These are phyloP conservation scores for Craspedostauros australis DNA, from an alignment of 108 stramenopile species.

Conservation along the genomic window DNA sequence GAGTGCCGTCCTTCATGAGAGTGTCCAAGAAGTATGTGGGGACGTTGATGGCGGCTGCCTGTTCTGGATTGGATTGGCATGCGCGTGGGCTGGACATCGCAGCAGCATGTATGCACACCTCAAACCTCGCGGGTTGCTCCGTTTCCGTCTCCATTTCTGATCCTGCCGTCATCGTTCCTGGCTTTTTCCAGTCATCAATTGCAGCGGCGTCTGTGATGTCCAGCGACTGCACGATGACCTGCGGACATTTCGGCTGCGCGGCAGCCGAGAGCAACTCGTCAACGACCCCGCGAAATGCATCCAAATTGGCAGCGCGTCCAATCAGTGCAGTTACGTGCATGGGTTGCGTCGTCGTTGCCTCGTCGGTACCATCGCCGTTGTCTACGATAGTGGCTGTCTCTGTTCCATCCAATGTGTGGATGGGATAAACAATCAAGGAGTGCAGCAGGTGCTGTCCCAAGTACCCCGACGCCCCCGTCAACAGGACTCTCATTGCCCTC, in stretches of 20 bases:
- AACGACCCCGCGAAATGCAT: slow-evolving; percentile 12
- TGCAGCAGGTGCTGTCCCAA: slow-evolving; percentile 69
- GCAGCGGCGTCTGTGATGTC: slow-evolving; percentile 21
- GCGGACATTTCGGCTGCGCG: background rate
- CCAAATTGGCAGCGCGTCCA: no score
- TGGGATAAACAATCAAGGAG: slow-evolving; percentile 11
- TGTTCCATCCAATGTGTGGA: slow-evolving; percentile 12
- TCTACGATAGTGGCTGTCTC: no score
- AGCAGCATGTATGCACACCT: slow-evolving; percentile 66
- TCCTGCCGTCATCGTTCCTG: background rate
- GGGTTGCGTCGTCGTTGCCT: no score
- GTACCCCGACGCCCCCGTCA: slow-evolving; percentile 76
- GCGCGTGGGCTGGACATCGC: slow-evolving; percentile 49
- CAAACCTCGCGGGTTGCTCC: no score
- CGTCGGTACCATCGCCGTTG: no score
- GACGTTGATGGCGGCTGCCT: slow-evolving; percentile 44
- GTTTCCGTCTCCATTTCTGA: no score
- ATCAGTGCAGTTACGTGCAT: no score
- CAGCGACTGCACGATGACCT: slow-evolving; percentile 6
- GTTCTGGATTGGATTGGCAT: slow-evolving; percentile 46
- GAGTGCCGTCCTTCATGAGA: slow-evolving; percentile 1
- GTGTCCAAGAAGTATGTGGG: slow-evolving; percentile 39
- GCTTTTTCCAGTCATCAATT: slow-evolving; percentile 1
- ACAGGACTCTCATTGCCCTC: slow-evolving; percentile 14
- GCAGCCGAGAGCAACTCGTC: background rate